phyloP scores from a whole-genome alignment of 2,329 filamentous ascomycete genomes.

The Zelopaecilomyces penicillatus region DNA sequence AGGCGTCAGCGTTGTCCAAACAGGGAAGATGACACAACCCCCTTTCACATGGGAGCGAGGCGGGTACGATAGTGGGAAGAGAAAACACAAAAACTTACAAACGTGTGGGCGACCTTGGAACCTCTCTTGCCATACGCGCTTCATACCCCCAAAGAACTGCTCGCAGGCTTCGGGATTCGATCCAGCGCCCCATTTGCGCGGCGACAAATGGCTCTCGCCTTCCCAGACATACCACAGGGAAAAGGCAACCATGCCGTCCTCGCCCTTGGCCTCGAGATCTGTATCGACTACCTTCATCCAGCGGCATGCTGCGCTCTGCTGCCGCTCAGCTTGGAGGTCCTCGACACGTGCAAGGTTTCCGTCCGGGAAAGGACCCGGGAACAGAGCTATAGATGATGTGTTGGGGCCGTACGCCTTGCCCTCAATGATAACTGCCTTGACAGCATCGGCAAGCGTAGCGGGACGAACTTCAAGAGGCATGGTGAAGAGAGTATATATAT shows the following conservation, averaged over 20 bases:
- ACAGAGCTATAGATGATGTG: conserved; percentile 23
- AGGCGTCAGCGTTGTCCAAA: too few species aligned
- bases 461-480: conserved; percentile 31
- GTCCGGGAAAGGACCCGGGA: conserved; percentile 16
- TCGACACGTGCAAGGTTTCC: conserved; percentile 15
- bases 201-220: conserved; percentile 12
- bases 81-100: conserved; percentile 19
- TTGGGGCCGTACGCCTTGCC: conserved; percentile 26
- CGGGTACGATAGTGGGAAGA: background rate
- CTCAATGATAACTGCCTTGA: conserved; percentile 29
- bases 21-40: background rate
- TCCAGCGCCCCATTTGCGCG: conserved; percentile 20
- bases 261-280: conserved; percentile 17
- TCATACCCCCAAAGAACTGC: conserved; percentile 23
- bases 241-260: conserved; percentile 25
- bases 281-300: conserved; percentile 30
- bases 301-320: conserved; percentile 18
- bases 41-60: background rate
- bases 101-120: conserved; percentile 24
- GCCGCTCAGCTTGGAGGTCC: conserved; percentile 14
- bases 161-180: conserved; percentile 26
- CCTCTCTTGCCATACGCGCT: conserved; percentile 20
- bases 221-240: conserved; percentile 27
- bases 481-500: background rate
- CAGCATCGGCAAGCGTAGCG: conserved; percentile 27